phyloP scores from a whole-genome alignment of 192 early-diverging fungal genomes.

The Mortierella antarctica region DNA sequence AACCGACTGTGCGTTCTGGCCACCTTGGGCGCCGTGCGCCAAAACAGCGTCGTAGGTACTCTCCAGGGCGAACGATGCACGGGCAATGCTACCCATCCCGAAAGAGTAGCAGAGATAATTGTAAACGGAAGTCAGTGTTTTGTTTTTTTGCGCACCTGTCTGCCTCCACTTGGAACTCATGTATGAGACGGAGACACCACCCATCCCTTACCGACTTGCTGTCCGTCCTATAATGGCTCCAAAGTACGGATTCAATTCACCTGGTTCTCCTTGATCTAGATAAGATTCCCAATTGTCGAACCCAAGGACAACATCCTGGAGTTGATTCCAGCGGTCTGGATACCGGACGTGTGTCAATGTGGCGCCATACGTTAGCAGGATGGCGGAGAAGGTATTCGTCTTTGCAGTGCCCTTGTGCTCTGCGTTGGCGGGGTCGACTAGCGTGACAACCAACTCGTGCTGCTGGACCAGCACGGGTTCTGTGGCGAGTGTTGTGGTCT shows the following conservation, averaged over 20 bases:
- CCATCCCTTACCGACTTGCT: slow-evolving; percentile 71
- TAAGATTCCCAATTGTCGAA: slow-evolving; percentile 71
- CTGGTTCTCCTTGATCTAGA: slow-evolving; percentile 24
- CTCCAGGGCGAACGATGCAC: slow-evolving; percentile 72
- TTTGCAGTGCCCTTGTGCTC: background rate
- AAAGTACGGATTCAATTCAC: slow-evolving; percentile 76
- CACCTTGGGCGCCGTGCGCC: background rate
- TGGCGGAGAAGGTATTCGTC: slow-evolving; percentile 12
- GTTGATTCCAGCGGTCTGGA: slow-evolving; percentile 61
- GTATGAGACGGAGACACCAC: background rate
- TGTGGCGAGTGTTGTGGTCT: slow-evolving; percentile 27
- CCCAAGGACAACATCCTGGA: slow-evolving; percentile 80
- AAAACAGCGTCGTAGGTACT: slow-evolving; percentile 20
- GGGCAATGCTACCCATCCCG: slow-evolving; percentile 60
- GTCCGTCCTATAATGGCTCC: slow-evolving; percentile 79
- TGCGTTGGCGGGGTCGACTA: background rate
- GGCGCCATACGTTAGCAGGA: slow-evolving; percentile 75
- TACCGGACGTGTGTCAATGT: slow-evolving; percentile 71
- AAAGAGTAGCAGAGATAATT: background rate
- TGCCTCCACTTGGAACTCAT: no score
- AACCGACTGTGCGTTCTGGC: background rate
- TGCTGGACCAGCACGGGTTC: slow-evolving; percentile 29
- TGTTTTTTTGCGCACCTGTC: no score
- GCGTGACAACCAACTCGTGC: slow-evolving; percentile 8
- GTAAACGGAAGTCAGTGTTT: no score